Evolutionary conservation across 495 filamentous ascomycete species (phyloP).

Genomic region (Cladorrhinum samala): DNA sequence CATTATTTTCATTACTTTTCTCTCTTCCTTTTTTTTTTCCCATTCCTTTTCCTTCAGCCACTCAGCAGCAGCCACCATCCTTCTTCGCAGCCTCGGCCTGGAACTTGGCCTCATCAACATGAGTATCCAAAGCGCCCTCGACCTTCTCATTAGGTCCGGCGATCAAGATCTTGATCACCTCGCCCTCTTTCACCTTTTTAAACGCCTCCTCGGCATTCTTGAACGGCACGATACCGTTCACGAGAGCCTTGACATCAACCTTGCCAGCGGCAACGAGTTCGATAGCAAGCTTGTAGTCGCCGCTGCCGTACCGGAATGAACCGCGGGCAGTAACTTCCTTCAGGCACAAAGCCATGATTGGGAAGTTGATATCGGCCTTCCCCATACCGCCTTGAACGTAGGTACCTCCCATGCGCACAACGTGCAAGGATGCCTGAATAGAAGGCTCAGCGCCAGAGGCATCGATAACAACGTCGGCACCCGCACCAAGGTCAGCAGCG

Average conservation of each 20-base stretch:
- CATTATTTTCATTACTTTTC: not conserved
- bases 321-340: constrained; percentile 80
- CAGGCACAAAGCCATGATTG: constrained; percentile 70
- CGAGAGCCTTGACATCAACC: constrained; percentile 64
- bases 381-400: constrained; percentile 88
- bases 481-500: constrained; percentile 44
- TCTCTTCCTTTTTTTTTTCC: not conserved
- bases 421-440: constrained; percentile 69
- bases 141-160: constrained; percentile 57
- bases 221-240: constrained; percentile 65
- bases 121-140: constrained; percentile 18
- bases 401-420: constrained; percentile 62
- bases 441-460: constrained; percentile 72
- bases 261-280: constrained; percentile 57
- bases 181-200: constrained; percentile 65
- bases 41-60: not conserved
- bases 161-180: constrained; percentile 83
- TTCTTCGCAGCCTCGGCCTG: constrained; percentile 7
- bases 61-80: constrained; percentile 22
- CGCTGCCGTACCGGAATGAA: constrained; percentile 74
- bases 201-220: constrained; percentile 71
- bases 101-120: constrained; percentile 17
- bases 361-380: constrained; percentile 67
- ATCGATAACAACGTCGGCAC: constrained; percentile 77
- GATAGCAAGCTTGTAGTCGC: constrained; percentile 75